Evolutionary conservation across 495 filamentous ascomycete genomes (phyloP).

Genomic region (Gamarada debralockiae): DNA sequence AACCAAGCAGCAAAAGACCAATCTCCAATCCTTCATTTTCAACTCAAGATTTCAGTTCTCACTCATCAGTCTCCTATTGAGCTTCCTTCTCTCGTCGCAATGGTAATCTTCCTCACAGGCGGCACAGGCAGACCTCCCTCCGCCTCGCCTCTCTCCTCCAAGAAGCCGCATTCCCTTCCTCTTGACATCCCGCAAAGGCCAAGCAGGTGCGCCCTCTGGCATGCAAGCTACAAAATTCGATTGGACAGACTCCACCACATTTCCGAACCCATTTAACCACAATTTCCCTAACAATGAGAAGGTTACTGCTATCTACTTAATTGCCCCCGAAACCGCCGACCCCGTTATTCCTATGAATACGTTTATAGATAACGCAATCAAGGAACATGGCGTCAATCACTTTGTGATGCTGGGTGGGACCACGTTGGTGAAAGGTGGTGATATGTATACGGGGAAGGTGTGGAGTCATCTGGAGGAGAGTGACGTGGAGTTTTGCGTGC

Average conservation of each 20-base stretch:
- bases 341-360: constrained; percentile 34
- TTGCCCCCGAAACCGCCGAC: constrained; percentile 23
- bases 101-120: constrained; percentile 40
- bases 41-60: too few species aligned
- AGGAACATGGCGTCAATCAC: constrained; percentile 27
- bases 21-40: too few species aligned
- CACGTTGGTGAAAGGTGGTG: constrained; percentile 18
- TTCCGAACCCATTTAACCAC: constrained; percentile 29
- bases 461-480: constrained; percentile 34
- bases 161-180: constrained; percentile 30
- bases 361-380: constrained; percentile 32
- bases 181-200: constrained; percentile 35
- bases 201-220: constrained; percentile 7
- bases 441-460: constrained; percentile 29
- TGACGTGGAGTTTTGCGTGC: constrained; percentile 31
- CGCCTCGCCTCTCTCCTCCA: constrained; percentile 34
- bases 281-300: constrained; percentile 5
- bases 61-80: too few species aligned
- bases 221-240: constrained; percentile 36
- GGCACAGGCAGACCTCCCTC: constrained; percentile 44
- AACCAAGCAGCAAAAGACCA: too few species aligned
- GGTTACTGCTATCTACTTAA: constrained; percentile 36
- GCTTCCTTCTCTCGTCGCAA: neutral
- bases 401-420: constrained; percentile 38
- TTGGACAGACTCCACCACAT: constrained; percentile 42